A percentile compares a stretch with the other conserved stretches of the same genome.
These are phyloP conservation scores for Clarkia xantiana DNA, from an alignment of 345 rosid genomes.

Conservation along the genomic window DNA sequence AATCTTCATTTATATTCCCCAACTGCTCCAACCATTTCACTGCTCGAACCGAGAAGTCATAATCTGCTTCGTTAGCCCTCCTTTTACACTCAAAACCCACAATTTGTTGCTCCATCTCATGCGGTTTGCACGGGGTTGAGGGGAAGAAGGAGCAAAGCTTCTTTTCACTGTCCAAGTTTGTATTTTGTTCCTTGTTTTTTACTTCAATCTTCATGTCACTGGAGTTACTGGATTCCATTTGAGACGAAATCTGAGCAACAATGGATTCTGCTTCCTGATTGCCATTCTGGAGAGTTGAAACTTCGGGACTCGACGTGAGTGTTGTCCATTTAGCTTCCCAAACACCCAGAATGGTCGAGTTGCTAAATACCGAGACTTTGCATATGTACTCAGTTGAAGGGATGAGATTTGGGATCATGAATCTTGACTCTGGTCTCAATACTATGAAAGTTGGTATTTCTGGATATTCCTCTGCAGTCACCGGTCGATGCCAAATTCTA, in stretches of 20 bases:
- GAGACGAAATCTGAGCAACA: conserved; percentile 8
- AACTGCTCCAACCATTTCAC: conserved; percentile 34
- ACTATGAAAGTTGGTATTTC: conserved; percentile 20
- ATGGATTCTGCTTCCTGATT: too few species aligned
- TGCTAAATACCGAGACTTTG: conserved; percentile 25
- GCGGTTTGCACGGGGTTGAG: conserved; percentile 25
- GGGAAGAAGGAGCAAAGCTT: conserved; percentile 15
- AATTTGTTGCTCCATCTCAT: conserved; percentile 11
- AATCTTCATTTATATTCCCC: conserved; percentile 31
- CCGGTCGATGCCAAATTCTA: conserved; percentile 39
- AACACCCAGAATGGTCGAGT: conserved; percentile 15
- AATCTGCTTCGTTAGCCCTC: conserved; percentile 26
- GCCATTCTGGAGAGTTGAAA: not conserved
- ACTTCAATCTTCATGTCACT: conserved; percentile 8
- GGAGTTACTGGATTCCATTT: conserved; percentile 14
- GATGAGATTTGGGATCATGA: conserved; percentile 15
- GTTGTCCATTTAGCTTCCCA: conserved; percentile 34
- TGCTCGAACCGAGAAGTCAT: conserved; percentile 29
- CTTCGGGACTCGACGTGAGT: conserved; percentile 9
- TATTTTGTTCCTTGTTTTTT: not conserved
- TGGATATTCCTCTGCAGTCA: conserved; percentile 20
- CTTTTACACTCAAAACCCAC: conserved; percentile 14
- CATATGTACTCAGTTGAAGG: conserved; percentile 28
- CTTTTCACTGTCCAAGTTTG: too few species aligned
- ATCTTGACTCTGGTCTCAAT: conserved; percentile 24